Percentiles rank a stretch among this genome's conserved stretches.
Evolutionary conservation across 1,139 yeast species (phyloP).

Genomic region (Eremothecium coryli): DNA sequence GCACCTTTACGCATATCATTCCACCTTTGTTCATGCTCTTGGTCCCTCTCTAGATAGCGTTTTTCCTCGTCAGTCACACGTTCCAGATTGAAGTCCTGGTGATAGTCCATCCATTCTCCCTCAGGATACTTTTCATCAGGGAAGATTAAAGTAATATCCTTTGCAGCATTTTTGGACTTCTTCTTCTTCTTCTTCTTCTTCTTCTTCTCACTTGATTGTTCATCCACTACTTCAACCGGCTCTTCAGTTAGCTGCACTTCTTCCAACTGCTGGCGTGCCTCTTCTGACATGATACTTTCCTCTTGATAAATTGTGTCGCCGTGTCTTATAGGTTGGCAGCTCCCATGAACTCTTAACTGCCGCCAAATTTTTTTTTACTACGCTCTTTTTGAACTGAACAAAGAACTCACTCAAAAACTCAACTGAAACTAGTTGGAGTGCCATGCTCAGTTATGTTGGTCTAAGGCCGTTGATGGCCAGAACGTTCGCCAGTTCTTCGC

Average conservation of each 20-base stretch:
- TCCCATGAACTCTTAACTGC: no score
- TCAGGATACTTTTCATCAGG: conserved; percentile 75
- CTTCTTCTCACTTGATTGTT: conserved; percentile 13
- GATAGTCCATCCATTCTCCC: conserved; percentile 76
- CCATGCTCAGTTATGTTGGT: neutral
- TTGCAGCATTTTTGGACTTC: conserved; percentile 41
- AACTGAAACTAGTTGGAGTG: no score
- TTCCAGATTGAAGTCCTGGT: conserved; percentile 59
- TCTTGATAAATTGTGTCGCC: neutral
- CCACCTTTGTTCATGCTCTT: conserved; percentile 53
- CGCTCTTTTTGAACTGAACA: no score
- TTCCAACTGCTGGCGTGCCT: conserved; percentile 4
- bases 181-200: conserved; percentile 42
- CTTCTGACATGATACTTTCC: conserved; percentile 2
- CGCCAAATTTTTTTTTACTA: no score
- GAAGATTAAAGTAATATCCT: conserved; percentile 57
- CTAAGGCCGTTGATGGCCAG: conserved; percentile 1
- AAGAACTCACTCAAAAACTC: no score
- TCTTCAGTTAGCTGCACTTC: conserved; percentile 3
- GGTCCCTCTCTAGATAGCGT: conserved; percentile 57
- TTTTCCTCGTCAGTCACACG: conserved; percentile 83
- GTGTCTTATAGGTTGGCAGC: no score
- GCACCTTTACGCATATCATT: conserved; percentile 93
- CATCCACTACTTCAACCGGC: conserved; percentile 8
- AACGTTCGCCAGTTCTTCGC: neutral